These are phyloP conservation scores for Hypoxylon lienhwacheense DNA, from an alignment of 495 filamentous ascomycete species.

Conservation along the genomic window DNA sequence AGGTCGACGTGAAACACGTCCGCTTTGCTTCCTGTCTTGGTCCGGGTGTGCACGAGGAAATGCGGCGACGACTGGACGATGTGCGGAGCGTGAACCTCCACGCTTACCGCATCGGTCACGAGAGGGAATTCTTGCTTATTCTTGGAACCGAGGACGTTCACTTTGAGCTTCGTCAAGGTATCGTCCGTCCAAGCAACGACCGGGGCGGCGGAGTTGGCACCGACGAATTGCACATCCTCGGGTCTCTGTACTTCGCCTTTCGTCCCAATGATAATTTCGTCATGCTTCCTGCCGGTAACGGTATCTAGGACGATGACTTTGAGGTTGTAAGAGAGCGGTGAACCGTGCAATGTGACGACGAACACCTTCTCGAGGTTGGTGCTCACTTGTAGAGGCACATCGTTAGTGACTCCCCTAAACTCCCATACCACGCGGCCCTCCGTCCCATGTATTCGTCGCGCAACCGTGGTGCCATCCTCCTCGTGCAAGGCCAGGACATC, in stretches of 20 bases:
- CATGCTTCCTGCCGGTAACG: conserved; percentile 64
- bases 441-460: conserved; percentile 70
- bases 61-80: conserved; percentile 69
- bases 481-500: conserved; percentile 72
- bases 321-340: conserved; percentile 67
- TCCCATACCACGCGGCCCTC: conserved; percentile 81
- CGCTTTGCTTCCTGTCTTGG: conserved; percentile 69
- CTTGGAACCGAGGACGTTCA: conserved; percentile 82
- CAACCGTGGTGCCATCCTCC: conserved; percentile 56
- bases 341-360: conserved; percentile 73
- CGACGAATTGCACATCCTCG: conserved; percentile 76
- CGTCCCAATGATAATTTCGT: conserved; percentile 66
- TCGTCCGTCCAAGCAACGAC: conserved; percentile 83
- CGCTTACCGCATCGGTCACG: conserved; percentile 62
- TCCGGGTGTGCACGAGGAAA: conserved; percentile 83
- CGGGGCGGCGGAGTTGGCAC: conserved; percentile 78
- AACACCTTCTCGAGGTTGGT: conserved; percentile 73
- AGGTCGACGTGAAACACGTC: conserved; percentile 84
- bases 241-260: conserved; percentile 69
- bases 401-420: conserved; percentile 65
- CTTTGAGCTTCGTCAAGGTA: conserved; percentile 64
- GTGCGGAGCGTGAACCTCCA: conserved; percentile 73
- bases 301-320: conserved; percentile 73
- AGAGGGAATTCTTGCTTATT: conserved; percentile 54
- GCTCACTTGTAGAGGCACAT: conserved; percentile 76